phyloP scores from a whole-genome alignment of 1,284 basidiomycete species.

The Cryptococcus jaspeensis region DNA sequence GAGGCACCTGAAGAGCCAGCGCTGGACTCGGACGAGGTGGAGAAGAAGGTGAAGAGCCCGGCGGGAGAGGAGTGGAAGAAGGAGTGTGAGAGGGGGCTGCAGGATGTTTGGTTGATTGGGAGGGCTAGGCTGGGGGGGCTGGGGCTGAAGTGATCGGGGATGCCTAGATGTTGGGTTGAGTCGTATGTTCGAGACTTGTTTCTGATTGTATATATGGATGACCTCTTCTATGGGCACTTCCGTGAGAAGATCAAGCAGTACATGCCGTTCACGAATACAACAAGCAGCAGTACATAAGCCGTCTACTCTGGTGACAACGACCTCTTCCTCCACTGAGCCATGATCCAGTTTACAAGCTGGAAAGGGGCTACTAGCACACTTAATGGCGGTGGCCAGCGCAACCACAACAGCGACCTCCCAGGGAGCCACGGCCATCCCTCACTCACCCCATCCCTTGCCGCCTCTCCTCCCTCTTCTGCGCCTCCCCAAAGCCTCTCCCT shows the following conservation, averaged over 20 bases:
- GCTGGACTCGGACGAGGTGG: constrained; percentile 47
- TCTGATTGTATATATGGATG: background rate
- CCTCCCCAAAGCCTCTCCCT: constrained; percentile 3
- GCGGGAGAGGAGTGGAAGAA: constrained; percentile 55
- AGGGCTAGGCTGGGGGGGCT: constrained; percentile 57
- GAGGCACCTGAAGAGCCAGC: constrained; percentile 46
- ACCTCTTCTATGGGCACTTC: background rate
- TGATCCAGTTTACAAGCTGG: too few species aligned
- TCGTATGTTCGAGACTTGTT: background rate
- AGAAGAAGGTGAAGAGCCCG: constrained; percentile 20
- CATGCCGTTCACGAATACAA: background rate
- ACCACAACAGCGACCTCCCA: too few species aligned
- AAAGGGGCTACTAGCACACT: too few species aligned
- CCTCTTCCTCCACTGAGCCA: background rate
- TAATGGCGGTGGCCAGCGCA: too few species aligned
- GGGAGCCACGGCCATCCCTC: background rate
- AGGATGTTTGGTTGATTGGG: constrained; percentile 71
- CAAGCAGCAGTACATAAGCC: background rate
- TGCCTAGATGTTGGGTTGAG: background rate
- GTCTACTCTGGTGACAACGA: background rate
- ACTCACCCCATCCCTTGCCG: too few species aligned
- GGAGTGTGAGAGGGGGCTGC: constrained; percentile 70
- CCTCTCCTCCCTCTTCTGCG: background rate
- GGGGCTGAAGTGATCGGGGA: constrained; percentile 26
- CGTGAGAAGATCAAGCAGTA: background rate